Conservation (phyloP, 805 yeast genomes). For the Candida adriatica region DNA sequence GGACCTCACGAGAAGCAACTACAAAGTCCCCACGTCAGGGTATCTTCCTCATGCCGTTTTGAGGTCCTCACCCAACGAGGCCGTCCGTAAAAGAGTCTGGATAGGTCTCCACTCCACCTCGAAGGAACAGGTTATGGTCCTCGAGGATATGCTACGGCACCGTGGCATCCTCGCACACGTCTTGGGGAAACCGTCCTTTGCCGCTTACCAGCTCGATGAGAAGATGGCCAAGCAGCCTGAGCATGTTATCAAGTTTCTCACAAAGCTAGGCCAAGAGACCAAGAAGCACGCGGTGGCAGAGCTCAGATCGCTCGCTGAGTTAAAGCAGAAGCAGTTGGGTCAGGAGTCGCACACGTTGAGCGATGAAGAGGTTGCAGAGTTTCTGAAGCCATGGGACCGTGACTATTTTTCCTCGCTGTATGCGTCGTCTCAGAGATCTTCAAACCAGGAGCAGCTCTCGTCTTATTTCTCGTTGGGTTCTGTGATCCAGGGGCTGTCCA, state of each 20-base stretch:
- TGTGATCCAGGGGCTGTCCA: conserved; percentile 75
- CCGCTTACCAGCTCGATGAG: conserved; percentile 77
- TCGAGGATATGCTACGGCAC: conserved; percentile 54
- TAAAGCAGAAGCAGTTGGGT: conserved; percentile 27
- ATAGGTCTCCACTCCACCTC: conserved; percentile 61
- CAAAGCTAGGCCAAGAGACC: conserved; percentile 46
- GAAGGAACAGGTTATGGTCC: conserved; percentile 48
- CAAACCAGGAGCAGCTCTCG: conserved; percentile 43
- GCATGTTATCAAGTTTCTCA: conserved; percentile 65
- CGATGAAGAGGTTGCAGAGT: conserved; percentile 35
- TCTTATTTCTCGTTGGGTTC: conserved; percentile 79
- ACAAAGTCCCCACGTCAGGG: conserved; percentile 54
- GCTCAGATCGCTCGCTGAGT: conserved; percentile 38
- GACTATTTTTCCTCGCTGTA: conserved; percentile 48
- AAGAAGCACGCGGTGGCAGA: conserved; percentile 54
- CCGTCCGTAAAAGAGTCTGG: conserved; percentile 68
- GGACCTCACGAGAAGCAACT: conserved; percentile 33
- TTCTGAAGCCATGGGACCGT: conserved; percentile 86
- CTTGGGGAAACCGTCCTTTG: conserved; percentile 63
- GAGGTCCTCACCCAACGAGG: conserved; percentile 46
- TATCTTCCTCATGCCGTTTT: conserved; percentile 60
- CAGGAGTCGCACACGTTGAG: conserved; percentile 17
- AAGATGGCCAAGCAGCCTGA: conserved; percentile 85
- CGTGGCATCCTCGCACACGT: conserved; percentile 67
- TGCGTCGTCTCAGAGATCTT: conserved; percentile 26